Evolutionary conservation across 208 protist species (phyloP).

Genomic region (Wallacemonas sp.): DNA sequence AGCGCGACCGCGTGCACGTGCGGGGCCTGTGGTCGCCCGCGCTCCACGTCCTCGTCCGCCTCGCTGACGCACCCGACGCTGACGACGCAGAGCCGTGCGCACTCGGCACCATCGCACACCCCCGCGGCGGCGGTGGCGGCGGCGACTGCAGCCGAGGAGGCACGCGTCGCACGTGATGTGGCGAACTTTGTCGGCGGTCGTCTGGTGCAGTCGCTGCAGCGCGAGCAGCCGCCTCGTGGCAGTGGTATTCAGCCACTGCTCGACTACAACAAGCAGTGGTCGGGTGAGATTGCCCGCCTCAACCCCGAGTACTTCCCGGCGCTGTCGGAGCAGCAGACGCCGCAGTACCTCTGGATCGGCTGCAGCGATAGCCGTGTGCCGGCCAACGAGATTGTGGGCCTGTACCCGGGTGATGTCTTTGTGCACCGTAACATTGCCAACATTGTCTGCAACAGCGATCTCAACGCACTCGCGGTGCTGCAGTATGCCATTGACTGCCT

Average conservation of each 20-base stretch:
- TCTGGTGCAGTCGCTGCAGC: conserved; percentile 63
- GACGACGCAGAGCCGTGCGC: conserved; percentile 3
- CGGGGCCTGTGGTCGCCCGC: background rate
- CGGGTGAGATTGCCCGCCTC: conserved; percentile 54
- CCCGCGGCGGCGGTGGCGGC: background rate
- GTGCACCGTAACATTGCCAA: conserved; percentile 96
- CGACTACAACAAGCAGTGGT: conserved; percentile 91
- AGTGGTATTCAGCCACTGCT: conserved; percentile 81
- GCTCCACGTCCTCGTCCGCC: background rate
- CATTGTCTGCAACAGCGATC: conserved; percentile 87
- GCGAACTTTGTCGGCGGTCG: conserved; percentile 39
- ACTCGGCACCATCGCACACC: background rate
- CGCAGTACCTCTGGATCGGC: conserved; percentile 94
- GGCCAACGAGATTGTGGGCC: conserved; percentile 88
- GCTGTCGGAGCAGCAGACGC: conserved; percentile 79
- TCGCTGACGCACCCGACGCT: background rate
- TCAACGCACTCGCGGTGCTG: conserved; percentile 91
- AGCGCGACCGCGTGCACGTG: background rate
- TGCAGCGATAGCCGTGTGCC: conserved; percentile 90
- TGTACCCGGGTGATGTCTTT: conserved; percentile 92
- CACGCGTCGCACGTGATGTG: conserved; percentile 20
- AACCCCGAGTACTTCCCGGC: conserved; percentile 90
- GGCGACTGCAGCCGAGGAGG: conserved; percentile 7
- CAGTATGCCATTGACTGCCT: conserved; percentile 94
- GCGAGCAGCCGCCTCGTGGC: conserved; percentile 59